A percentile compares a stretch with the other conserved stretches of the same genome.
Evolutionary conservation across 805 yeast genomes (phyloP).

Genomic region (Candida parachauliodes): DNA sequence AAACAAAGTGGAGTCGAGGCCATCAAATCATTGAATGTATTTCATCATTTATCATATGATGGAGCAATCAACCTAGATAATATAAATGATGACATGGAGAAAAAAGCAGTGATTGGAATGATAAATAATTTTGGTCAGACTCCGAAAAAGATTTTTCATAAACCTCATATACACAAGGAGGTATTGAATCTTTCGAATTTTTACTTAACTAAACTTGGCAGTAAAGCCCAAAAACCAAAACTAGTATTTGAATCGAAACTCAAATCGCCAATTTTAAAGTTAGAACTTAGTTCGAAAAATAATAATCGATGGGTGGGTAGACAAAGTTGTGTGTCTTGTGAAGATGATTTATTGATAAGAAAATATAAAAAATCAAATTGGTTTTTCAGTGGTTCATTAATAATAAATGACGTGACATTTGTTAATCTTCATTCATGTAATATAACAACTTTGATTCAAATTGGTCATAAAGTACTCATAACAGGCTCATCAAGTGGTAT

Average conservation of each 20-base stretch:
- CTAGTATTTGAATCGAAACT: constrained; percentile 42
- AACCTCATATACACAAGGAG: constrained; percentile 59
- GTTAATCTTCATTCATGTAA: constrained; percentile 39
- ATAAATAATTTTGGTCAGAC: constrained; percentile 93
- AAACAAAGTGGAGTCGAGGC: constrained; percentile 77
- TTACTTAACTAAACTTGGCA: constrained; percentile 27
- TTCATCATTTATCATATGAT: constrained; percentile 78
- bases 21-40: constrained; percentile 64
- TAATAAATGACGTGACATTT: constrained; percentile 41
- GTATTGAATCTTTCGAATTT: constrained; percentile 33
- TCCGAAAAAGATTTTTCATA: constrained; percentile 66
- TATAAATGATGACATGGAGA: constrained; percentile 69
- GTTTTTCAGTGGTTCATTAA: constrained; percentile 26
- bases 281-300: constrained; percentile 41
- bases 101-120: constrained; percentile 74
- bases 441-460: constrained; percentile 38
- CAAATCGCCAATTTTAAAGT: constrained; percentile 36
- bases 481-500: constrained; percentile 58
- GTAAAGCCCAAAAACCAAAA: constrained; percentile 29
- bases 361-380: constrained; percentile 26
- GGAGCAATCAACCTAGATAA: constrained; percentile 78
- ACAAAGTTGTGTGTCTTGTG: constrained; percentile 34
- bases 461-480: constrained; percentile 41
- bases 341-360: constrained; percentile 34
- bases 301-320: constrained; percentile 51